Percentiles rank a stretch among this genome's conserved stretches.
phyloP scores from a whole-genome alignment of 306 rosid species.

The Neltuma alba region DNA sequence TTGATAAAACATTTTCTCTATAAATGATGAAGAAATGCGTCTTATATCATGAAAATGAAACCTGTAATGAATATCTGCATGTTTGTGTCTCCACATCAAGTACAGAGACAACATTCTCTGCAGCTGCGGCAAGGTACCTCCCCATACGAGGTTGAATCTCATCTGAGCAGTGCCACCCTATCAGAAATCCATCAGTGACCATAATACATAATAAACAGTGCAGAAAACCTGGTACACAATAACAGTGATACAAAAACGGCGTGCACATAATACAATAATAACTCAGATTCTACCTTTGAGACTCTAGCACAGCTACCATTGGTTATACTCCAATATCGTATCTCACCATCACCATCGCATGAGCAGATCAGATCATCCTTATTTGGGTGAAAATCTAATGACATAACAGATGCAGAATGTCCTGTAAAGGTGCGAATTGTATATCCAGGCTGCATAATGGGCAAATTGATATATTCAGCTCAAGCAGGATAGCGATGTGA shows the following conservation, averaged over 20 bases:
- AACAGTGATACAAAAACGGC: slow-evolving; percentile 4
- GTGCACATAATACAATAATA: background rate
- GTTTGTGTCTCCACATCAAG: slow-evolving; percentile 85
- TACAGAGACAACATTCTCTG: slow-evolving; percentile 85
- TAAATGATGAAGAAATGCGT: background rate
- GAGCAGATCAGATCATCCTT: slow-evolving; percentile 92
- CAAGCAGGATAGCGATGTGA: slow-evolving; percentile 10
- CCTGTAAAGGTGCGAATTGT: slow-evolving; percentile 87
- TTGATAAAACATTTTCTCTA: slow-evolving; percentile 1
- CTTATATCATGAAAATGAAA: slow-evolving; percentile 16
- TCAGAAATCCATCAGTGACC: no score
- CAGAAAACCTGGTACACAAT: slow-evolving; percentile 16
- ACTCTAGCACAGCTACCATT: slow-evolving; percentile 76
- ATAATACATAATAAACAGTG: slow-evolving; percentile 31
- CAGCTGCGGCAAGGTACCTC: slow-evolving; percentile 85
- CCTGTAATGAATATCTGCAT: slow-evolving; percentile 79
- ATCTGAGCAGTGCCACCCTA: slow-evolving; percentile 91
- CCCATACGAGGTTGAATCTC: slow-evolving; percentile 96
- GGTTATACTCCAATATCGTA: slow-evolving; percentile 94
- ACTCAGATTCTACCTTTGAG: slow-evolving; percentile 60
- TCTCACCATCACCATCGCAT: slow-evolving; percentile 91
- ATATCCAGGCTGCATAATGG: slow-evolving; percentile 74
- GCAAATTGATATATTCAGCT: slow-evolving; percentile 21
- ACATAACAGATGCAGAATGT: slow-evolving; percentile 76
- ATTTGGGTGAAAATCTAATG: slow-evolving; percentile 96